Evolutionary conservation across 2,329 filamentous ascomycete genomes (phyloP).

Genomic region (Blastomyces parvus): DNA sequence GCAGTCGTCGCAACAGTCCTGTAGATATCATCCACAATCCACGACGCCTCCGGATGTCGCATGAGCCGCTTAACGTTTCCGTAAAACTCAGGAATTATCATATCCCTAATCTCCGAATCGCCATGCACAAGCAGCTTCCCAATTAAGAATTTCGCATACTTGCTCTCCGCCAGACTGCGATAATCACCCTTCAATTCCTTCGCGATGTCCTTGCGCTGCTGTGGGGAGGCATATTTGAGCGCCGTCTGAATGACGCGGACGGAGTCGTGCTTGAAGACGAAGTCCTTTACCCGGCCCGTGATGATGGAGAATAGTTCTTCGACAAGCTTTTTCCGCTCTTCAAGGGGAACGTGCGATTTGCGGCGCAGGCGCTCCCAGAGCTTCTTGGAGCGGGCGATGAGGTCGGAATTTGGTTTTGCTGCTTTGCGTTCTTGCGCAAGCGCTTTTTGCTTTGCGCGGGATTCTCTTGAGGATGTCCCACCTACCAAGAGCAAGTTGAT

Average conservation of each 20-base stretch:
- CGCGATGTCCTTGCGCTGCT: slow-evolving; percentile 79
- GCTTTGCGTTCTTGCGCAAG: slow-evolving; percentile 81
- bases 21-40: slow-evolving; percentile 97
- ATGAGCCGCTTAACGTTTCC: slow-evolving; percentile 87
- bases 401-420: slow-evolving; percentile 84
- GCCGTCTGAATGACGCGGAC: slow-evolving; percentile 95
- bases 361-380: slow-evolving; percentile 88
- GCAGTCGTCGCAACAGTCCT: slow-evolving; percentile 73
- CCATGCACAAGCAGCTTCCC: slow-evolving; percentile 93
- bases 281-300: slow-evolving; percentile 82
- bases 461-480: slow-evolving; percentile 59
- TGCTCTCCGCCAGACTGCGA: slow-evolving; percentile 77
- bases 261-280: slow-evolving; percentile 96
- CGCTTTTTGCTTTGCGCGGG: slow-evolving; percentile 86
- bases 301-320: slow-evolving; percentile 86
- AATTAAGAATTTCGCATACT: slow-evolving; percentile 94
- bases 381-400: slow-evolving; percentile 83
- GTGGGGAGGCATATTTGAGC: slow-evolving; percentile 82
- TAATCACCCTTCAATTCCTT: slow-evolving; percentile 78
- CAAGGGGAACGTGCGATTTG: slow-evolving; percentile 85
- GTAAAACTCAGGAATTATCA: slow-evolving; percentile 91
- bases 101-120: slow-evolving; percentile 64
- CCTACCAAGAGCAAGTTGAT: slow-evolving; percentile 34
- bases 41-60: slow-evolving; percentile 90
- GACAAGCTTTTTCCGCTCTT: slow-evolving; percentile 79